A percentile compares a stretch with the other conserved stretches of the same genome.
Conservation (phyloP, 257 asterid genomes). For the Solanum commersonii region DNA sequence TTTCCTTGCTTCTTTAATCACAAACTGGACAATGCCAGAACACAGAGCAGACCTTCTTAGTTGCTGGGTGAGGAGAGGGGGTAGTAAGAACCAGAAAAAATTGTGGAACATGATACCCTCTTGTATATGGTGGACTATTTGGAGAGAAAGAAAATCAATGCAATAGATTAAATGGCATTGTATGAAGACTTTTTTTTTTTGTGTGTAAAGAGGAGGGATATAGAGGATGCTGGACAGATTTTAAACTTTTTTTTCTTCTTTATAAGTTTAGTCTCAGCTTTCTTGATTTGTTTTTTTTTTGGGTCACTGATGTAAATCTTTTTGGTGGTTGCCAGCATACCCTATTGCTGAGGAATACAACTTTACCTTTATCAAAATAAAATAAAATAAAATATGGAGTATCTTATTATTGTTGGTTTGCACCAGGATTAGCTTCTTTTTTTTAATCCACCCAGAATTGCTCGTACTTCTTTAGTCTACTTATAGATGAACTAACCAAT, state of each 20-base stretch:
- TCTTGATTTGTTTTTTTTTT: not conserved
- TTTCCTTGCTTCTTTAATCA: not conserved
- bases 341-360: not conserved
- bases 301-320: not conserved
- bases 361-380: not conserved
- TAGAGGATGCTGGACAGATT: not conserved
- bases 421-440: not conserved
- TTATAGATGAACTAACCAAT: not conserved
- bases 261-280: not conserved
- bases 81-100: not conserved
- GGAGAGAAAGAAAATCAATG: not conserved
- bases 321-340: not conserved
- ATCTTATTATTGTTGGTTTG: not conserved
- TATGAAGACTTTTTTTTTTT: not conserved
- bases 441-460: not conserved
- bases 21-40: not conserved
- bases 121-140: not conserved
- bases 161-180: not conserved
- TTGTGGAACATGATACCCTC: not conserved
- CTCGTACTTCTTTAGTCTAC: not conserved
- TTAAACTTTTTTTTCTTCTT: not conserved
- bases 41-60: not conserved
- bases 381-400: not conserved
- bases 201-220: not conserved
- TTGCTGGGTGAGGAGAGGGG: not conserved